These are phyloP conservation scores for Colletotrichum paranaense DNA, from an alignment of 2,329 filamentous ascomycete genomes.

Conservation along the genomic window DNA sequence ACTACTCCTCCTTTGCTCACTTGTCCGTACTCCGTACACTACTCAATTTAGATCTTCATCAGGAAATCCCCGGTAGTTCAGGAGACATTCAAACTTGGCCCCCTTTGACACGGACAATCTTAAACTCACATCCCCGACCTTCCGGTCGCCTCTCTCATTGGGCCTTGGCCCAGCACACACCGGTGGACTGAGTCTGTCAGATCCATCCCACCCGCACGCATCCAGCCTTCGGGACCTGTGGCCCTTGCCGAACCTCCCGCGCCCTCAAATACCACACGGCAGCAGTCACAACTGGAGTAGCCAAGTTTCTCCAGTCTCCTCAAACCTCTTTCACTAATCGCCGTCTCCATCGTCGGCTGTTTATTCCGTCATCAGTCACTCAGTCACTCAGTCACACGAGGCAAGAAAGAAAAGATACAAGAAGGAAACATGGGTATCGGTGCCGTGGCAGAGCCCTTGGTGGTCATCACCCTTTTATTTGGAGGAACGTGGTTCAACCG, in stretches of 20 bases:
- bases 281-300: constrained; percentile 15
- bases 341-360: constrained; percentile 1
- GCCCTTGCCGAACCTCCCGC: constrained; percentile 28
- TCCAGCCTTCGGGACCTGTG: constrained; percentile 13
- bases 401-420: background rate
- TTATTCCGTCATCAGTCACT: background rate
- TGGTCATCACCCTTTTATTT: constrained; percentile 55
- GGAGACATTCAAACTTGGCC: background rate
- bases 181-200: constrained; percentile 12
- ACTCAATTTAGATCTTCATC: background rate
- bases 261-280: constrained; percentile 28
- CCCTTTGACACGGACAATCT: constrained; percentile 16
- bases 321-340: constrained; percentile 7
- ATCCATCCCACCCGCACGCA: constrained; percentile 23
- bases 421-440: constrained; percentile 50
- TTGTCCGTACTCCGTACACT: background rate
- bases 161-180: background rate
- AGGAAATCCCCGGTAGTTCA: constrained; percentile 6
- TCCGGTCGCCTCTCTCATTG: constrained; percentile 8
- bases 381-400: background rate
- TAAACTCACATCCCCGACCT: constrained; percentile 21
- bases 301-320: constrained; percentile 24
- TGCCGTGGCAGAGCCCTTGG: constrained; percentile 53
- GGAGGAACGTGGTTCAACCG: constrained; percentile 58
- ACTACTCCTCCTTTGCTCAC: background rate